Evolutionary conservation across 495 filamentous ascomycete genomes (phyloP).

Genomic region (Penicillium dipodomyicola): DNA sequence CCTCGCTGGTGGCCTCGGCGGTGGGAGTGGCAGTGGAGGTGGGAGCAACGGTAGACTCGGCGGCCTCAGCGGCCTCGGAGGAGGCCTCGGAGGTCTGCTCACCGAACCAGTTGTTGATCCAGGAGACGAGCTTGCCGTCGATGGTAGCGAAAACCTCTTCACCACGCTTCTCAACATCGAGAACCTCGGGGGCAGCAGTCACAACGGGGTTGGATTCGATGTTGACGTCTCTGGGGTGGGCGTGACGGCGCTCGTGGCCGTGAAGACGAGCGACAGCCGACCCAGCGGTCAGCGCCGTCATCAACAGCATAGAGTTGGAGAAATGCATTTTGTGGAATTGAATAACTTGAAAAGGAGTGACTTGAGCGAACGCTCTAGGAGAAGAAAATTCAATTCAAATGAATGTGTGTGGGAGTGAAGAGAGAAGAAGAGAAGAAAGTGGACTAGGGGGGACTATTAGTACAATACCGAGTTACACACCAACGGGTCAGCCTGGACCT

Average conservation of each 20-base stretch:
- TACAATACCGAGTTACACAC: slow-evolving; percentile 9
- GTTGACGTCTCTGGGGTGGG: slow-evolving; percentile 31
- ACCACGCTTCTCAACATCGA: slow-evolving; percentile 39
- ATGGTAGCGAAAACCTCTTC: slow-evolving; percentile 59
- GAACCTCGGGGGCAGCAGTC: slow-evolving; percentile 54
- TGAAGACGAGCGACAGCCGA: slow-evolving; percentile 44
- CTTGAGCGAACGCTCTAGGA: slow-evolving; percentile 29
- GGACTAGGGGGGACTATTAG: slow-evolving; percentile 17
- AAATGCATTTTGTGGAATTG: slow-evolving; percentile 36
- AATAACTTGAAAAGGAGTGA: slow-evolving; percentile 21
- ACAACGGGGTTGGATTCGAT: slow-evolving; percentile 36
- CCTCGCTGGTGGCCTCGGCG: slow-evolving; percentile 15
- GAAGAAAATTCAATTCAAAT: slow-evolving; percentile 22
- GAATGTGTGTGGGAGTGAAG: slow-evolving; percentile 27
- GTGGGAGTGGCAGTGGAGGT: slow-evolving; percentile 22
- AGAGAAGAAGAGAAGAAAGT: slow-evolving; percentile 21
- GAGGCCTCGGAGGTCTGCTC: slow-evolving; percentile 24
- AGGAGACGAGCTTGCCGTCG: slow-evolving; percentile 58
- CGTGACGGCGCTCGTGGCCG: slow-evolving; percentile 49
- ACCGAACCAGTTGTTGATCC: slow-evolving; percentile 62
- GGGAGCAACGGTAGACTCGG: slow-evolving; percentile 18
- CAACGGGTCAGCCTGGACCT: slow-evolving; percentile 2
- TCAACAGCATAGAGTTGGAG: slow-evolving; percentile 42
- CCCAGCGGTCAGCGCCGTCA: slow-evolving; percentile 44
- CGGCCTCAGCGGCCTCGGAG: slow-evolving; percentile 8